phyloP scores from a whole-genome alignment of 2,329 filamentous ascomycete genomes.

The Juglanconis sp. region DNA sequence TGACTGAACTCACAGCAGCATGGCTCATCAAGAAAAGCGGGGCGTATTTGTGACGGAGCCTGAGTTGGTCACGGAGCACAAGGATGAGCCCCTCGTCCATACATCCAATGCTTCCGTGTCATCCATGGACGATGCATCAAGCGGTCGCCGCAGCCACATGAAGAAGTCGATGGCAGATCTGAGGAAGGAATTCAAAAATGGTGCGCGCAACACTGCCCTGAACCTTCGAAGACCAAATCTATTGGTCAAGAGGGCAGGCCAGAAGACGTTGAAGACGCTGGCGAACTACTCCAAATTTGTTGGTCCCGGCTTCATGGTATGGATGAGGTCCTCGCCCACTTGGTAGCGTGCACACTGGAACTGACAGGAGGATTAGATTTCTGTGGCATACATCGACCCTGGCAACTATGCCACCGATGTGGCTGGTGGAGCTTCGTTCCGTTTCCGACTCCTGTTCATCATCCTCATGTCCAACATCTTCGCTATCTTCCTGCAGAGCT shows the following conservation, averaged over 20 bases:
- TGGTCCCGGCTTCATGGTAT: neutral
- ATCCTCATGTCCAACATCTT: constrained; percentile 64
- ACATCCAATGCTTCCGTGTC: neutral
- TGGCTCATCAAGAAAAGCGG: neutral
- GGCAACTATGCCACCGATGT: constrained; percentile 26
- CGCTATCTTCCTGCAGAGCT: constrained; percentile 61
- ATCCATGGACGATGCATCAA: neutral
- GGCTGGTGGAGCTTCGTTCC: constrained; percentile 60
- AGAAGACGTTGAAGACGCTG: neutral
- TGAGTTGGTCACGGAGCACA: neutral
- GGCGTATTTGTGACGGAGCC: neutral
- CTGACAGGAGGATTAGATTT: neutral
- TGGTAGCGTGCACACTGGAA: neutral
- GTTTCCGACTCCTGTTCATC: constrained; percentile 62
- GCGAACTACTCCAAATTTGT: neutral
- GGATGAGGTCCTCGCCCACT: neutral
- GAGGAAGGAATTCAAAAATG: neutral
- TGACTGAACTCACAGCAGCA: neutral
- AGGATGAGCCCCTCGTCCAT: neutral
- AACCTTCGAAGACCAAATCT: neutral
- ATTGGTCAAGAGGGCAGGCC: neutral
- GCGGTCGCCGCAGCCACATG: neutral
- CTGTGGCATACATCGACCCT: constrained; percentile 27
- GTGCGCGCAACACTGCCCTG: neutral
- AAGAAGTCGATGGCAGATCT: neutral